Conservation (phyloP, 2,329 filamentous ascomycete genomes). For the Xylariales sp. region DNA sequence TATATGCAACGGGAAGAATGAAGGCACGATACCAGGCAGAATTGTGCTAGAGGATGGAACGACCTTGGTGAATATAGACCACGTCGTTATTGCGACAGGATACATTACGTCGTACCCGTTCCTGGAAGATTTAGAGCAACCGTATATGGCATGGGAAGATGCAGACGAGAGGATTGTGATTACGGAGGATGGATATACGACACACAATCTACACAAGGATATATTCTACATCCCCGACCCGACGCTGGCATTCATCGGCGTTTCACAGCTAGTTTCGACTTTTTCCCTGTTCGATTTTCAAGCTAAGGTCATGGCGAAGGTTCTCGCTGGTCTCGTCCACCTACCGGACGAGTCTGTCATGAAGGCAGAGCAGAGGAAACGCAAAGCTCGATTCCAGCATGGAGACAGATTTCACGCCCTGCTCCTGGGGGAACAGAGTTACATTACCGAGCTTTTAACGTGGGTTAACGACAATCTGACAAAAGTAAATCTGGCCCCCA, state of each 20-base stretch:
- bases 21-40: conserved; percentile 59
- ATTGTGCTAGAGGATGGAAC: conserved; percentile 65
- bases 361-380: conserved; percentile 50
- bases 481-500: conserved; percentile 41
- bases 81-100: conserved; percentile 74
- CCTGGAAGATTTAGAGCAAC: conserved; percentile 62
- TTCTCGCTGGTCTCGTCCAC: conserved; percentile 62
- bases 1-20: conserved; percentile 29
- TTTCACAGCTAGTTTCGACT: conserved; percentile 73
- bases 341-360: conserved; percentile 59
- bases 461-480: conserved; percentile 46
- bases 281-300: conserved; percentile 79
- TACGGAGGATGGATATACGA: conserved; percentile 69
- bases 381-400: conserved; percentile 47
- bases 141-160: conserved; percentile 53
- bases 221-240: conserved; percentile 78
- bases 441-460: conserved; percentile 49
- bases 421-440: conserved; percentile 49
- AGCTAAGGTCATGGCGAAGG: conserved; percentile 68
- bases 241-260: conserved; percentile 71
- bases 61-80: conserved; percentile 66
- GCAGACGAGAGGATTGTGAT: conserved; percentile 67
- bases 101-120: conserved; percentile 77
- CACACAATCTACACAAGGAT: conserved; percentile 76
- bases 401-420: conserved; percentile 55